Evolutionary conservation across 2,329 filamentous ascomycete species (phyloP).

Genomic region (Penicillium sp.): DNA sequence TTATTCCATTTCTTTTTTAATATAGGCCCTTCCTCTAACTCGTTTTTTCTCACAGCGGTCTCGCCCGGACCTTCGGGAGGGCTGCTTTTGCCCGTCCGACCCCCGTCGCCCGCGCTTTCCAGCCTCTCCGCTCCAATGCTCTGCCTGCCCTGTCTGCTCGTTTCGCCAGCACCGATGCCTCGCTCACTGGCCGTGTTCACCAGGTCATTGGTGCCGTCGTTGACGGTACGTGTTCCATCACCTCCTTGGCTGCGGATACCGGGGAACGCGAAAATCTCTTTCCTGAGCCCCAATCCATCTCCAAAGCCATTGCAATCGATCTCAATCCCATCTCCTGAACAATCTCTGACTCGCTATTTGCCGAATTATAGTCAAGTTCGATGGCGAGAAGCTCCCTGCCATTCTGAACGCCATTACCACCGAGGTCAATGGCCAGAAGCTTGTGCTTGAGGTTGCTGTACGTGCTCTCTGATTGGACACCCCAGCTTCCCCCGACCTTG

Average conservation of each 20-base stretch:
- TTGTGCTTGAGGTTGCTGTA: conserved; percentile 96
- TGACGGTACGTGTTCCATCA: conserved; percentile 64
- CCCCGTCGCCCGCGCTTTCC: conserved; percentile 52
- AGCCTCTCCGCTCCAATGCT: conserved; percentile 54
- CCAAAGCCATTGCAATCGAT: conserved; percentile 29
- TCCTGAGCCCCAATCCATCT: conserved; percentile 37
- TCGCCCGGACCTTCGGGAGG: conserved; percentile 61
- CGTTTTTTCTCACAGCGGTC: conserved; percentile 48
- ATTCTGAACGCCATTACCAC: conserved; percentile 97
- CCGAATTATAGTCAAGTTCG: conserved; percentile 78
- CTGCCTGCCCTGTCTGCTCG: conserved; percentile 56
- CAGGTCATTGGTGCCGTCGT: conserved; percentile 98
- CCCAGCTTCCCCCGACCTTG: conserved; percentile 13
- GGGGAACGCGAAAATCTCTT: conserved; percentile 42
- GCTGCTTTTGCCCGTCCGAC: conserved; percentile 54
- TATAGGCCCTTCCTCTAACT: conserved; percentile 26
- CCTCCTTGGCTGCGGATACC: conserved; percentile 19
- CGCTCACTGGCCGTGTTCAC: conserved; percentile 59
- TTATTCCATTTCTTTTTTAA: conserved; percentile 23
- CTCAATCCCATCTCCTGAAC: conserved; percentile 21
- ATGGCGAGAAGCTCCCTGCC: conserved; percentile 82
- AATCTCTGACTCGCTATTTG: conserved; percentile 29
- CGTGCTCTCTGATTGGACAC: conserved; percentile 35
- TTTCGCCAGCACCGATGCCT: conserved; percentile 57
- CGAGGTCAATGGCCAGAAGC: conserved; percentile 85